These are phyloP conservation scores for Pelargonium fulgidum DNA, from an alignment of 441 rosid species.

Conservation along the genomic window DNA sequence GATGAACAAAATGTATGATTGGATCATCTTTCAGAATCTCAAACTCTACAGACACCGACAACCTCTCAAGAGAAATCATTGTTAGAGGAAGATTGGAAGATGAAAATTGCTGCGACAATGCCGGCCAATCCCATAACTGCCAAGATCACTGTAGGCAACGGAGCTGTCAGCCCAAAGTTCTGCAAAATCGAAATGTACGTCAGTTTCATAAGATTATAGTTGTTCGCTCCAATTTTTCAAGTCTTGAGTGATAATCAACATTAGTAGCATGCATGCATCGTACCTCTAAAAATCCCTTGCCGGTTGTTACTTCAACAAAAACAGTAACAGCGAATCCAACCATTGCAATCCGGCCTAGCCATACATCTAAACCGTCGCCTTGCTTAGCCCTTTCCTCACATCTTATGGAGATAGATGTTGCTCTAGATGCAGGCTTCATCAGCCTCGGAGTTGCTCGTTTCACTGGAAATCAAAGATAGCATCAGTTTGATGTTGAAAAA, in stretches of 20 bases:
- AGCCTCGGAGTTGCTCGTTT: conserved; percentile 28
- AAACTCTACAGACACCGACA: conserved; percentile 22
- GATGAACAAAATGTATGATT: conserved; percentile 20
- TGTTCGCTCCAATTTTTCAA: background rate
- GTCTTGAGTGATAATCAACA: background rate
- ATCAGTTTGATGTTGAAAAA: conserved; percentile 3
- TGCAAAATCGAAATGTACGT: conserved; percentile 28
- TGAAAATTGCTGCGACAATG: conserved; percentile 61
- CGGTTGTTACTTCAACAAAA: conserved; percentile 65
- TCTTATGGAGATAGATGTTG: conserved; percentile 43
- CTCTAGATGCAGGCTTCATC: conserved; percentile 32
- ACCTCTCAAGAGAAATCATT: conserved; percentile 26
- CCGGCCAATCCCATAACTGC: conserved; percentile 74
- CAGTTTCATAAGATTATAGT: background rate
- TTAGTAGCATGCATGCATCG: background rate
- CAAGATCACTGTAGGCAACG: conserved; percentile 80
- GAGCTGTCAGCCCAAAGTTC: conserved; percentile 80
- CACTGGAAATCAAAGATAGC: conserved; percentile 23
- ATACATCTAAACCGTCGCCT: conserved; percentile 58
- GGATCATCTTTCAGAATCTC: conserved; percentile 14
- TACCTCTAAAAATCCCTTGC: conserved; percentile 89
- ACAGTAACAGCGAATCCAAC: conserved; percentile 74
- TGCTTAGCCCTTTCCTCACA: conserved; percentile 55
- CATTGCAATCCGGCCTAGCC: conserved; percentile 91
- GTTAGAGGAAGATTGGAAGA: conserved; percentile 74